phyloP scores from a whole-genome alignment of 1,284 basidiomycete species.

The Hortiboletus rubellus region DNA sequence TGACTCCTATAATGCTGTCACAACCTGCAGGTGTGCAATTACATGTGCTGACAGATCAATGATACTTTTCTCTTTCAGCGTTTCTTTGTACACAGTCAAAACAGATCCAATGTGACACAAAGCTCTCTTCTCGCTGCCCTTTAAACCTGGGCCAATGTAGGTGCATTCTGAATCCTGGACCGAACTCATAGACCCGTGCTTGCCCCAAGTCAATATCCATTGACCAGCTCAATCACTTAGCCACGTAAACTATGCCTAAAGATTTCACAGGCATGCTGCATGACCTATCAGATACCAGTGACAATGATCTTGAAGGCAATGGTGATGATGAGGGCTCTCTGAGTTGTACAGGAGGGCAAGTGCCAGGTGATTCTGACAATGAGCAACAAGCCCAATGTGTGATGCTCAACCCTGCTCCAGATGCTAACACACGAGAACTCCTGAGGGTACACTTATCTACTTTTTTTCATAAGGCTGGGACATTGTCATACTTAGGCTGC shows the following conservation, averaged over 20 bases:
- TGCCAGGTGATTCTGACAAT: neutral
- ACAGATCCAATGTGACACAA: neutral
- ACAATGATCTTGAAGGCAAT: neutral
- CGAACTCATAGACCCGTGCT: too few relatives aligned
- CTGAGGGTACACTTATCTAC: neutral
- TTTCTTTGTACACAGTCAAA: neutral
- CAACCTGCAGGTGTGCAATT: neutral
- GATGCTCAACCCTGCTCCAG: neutral
- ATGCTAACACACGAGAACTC: slow-evolving; percentile 3
- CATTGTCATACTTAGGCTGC: too few relatives aligned
- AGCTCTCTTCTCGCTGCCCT: neutral
- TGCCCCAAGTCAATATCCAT: too few relatives aligned
- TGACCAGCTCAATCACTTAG: too few relatives aligned
- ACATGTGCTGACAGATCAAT: neutral
- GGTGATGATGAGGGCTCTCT: neutral
- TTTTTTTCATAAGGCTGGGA: too few relatives aligned
- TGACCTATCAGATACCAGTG: neutral
- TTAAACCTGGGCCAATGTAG: neutral
- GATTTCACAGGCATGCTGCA: neutral
- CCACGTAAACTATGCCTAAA: neutral
- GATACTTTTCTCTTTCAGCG: too few relatives aligned
- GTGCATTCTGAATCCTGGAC: neutral
- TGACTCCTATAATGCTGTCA: too few relatives aligned
- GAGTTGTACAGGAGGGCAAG: neutral
- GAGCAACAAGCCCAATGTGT: neutral